Percentiles rank a stretch among this genome's conserved stretches.
Conservation (phyloP, 2,329 filamentous ascomycete species). For the Xylariaceae sp. region DNA sequence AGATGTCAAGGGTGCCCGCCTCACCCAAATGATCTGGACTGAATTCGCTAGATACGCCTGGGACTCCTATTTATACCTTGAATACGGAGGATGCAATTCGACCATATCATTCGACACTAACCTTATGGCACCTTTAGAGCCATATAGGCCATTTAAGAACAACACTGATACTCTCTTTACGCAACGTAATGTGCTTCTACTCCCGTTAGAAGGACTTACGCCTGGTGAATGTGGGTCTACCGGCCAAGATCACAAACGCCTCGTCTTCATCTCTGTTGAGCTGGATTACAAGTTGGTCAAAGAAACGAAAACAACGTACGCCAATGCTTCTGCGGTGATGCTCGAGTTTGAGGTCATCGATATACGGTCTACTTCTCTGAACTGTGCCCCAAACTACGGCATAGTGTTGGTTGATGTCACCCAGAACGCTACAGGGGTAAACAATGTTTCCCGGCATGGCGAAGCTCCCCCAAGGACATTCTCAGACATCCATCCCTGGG, state of each 20-base stretch:
- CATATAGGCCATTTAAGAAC: no score
- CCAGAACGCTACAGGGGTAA: neutral
- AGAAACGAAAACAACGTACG: neutral
- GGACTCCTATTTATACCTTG: no score
- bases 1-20: no score
- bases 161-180: no score
- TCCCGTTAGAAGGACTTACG: neutral
- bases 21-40: no score
- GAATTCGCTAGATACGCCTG: no score
- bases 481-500: neutral
- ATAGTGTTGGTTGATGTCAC: neutral
- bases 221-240: slow-evolving; percentile 2
- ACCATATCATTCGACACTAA: no score
- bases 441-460: no score
- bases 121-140: no score
- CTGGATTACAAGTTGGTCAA: slow-evolving; percentile 1
- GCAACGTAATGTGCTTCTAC: no score
- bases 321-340: neutral
- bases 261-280: neutral
- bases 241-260: neutral
- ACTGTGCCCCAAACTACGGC: neutral
- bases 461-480: neutral
- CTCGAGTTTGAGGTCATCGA: neutral
- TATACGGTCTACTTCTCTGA: neutral
- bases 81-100: no score